phyloP scores from a whole-genome alignment of 2,329 filamentous ascomycete genomes.

The Thielaviopsis populi region DNA sequence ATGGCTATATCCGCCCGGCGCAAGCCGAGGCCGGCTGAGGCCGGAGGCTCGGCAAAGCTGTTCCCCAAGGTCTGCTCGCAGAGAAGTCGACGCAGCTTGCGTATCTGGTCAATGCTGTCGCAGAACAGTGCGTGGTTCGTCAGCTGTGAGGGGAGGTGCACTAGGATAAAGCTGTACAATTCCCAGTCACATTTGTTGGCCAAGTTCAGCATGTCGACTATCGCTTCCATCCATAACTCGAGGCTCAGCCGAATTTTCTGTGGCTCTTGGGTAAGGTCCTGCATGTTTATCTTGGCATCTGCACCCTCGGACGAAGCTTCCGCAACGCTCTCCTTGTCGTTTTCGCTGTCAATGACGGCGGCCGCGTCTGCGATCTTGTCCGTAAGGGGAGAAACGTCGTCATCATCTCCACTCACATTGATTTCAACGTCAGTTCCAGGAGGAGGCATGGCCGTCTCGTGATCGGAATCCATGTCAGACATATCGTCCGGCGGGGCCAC shows the following conservation, averaged over 20 bases:
- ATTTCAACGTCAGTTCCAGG: constrained; percentile 10
- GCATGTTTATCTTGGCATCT: background rate
- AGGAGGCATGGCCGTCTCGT: constrained; percentile 2
- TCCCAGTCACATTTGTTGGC: constrained; percentile 54
- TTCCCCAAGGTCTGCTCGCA: constrained; percentile 72
- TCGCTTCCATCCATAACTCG: constrained; percentile 58
- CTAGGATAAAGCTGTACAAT: constrained; percentile 76
- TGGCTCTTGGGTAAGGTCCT: background rate
- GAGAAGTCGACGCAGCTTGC: constrained; percentile 56
- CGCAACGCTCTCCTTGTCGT: constrained; percentile 18
- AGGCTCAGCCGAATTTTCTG: constrained; percentile 38
- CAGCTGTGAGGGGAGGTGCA: constrained; percentile 73
- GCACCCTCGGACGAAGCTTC: constrained; percentile 21
- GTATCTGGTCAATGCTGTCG: constrained; percentile 57
- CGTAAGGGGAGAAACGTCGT: constrained; percentile 12
- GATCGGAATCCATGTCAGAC: constrained; percentile 15
- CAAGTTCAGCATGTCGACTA: constrained; percentile 31
- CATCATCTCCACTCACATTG: constrained; percentile 11
- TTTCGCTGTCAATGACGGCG: background rate
- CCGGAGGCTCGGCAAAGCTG: constrained; percentile 67
- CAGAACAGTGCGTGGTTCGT: constrained; percentile 79
- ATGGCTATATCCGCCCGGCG: constrained; percentile 80
- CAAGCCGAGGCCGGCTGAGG: constrained; percentile 47
- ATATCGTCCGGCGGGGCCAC: constrained; percentile 16
- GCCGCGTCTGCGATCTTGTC: constrained; percentile 4